Evolutionary conservation across 192 early-diverging fungal species (phyloP).

Genomic region (Coemansia sp.): DNA sequence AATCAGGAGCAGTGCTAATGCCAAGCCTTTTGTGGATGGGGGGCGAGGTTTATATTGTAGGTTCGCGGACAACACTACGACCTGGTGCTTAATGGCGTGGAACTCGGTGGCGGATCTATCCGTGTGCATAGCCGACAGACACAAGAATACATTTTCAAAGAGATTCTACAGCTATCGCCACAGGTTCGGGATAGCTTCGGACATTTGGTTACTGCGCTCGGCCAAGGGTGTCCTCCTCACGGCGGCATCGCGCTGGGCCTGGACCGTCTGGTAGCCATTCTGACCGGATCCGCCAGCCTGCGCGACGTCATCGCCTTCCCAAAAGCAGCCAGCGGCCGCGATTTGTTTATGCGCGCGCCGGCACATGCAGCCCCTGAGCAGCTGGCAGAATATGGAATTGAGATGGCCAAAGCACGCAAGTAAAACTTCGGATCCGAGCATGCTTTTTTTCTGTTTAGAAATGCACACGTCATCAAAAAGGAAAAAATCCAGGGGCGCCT

Average conservation of each 20-base stretch:
- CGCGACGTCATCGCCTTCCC: conserved; percentile 94
- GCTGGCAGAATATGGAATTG: conserved; percentile 64
- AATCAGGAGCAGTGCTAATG: background rate
- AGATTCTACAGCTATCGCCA: conserved; percentile 61
- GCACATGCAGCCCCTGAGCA: conserved; percentile 57
- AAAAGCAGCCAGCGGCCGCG: conserved; percentile 75
- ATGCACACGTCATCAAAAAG: no score
- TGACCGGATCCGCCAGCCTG: conserved; percentile 69
- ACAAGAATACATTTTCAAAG: conserved; percentile 72
- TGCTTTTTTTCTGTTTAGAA: no score
- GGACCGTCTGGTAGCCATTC: conserved; percentile 74
- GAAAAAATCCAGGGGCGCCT: no score
- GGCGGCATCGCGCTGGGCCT: conserved; percentile 85
- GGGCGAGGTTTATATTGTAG: conserved; percentile 31
- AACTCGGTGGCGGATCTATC: conserved; percentile 89
- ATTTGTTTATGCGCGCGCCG: conserved; percentile 78
- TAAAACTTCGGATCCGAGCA: no score
- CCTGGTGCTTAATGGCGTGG: conserved; percentile 84
- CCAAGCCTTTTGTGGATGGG: background rate
- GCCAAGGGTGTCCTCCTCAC: conserved; percentile 84
- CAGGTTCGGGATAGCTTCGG: conserved; percentile 63
- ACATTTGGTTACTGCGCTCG: conserved; percentile 78
- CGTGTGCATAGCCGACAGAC: conserved; percentile 76
- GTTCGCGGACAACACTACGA: conserved; percentile 83
- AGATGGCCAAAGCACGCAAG: background rate